Percentiles rank a stretch among this genome's conserved stretches.
These are phyloP conservation scores for Candida sanyaensis DNA, from an alignment of 1,139 yeast species.

Conservation along the genomic window DNA sequence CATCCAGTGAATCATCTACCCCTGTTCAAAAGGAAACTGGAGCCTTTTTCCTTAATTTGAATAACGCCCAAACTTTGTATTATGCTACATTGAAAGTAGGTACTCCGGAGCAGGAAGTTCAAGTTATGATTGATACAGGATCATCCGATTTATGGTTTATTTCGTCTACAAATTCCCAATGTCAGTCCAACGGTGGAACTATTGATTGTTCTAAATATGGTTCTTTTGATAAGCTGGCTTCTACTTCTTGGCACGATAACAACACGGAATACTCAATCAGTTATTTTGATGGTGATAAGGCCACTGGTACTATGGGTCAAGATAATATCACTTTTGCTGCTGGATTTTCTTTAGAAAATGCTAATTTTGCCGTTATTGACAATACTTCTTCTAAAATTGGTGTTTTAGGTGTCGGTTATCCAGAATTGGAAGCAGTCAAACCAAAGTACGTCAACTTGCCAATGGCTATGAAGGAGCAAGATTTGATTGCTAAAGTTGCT, in stretches of 20 bases:
- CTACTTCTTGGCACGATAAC: constrained; percentile 49
- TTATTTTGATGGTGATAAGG: constrained; percentile 35
- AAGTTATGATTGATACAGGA: constrained; percentile 43
- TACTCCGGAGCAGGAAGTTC: constrained; percentile 31
- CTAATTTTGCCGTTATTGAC: constrained; percentile 54
- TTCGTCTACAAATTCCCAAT: constrained; percentile 8
- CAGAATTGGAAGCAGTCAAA: constrained; percentile 18
- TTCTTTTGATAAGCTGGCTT: constrained; percentile 47
- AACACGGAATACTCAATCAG: constrained; percentile 35
- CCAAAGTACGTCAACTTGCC: constrained; percentile 47
- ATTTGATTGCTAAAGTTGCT: constrained; percentile 47
- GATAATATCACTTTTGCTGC: constrained; percentile 41
- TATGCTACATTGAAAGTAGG: constrained; percentile 34
- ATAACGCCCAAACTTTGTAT: constrained; percentile 21
- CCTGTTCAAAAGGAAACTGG: constrained; percentile 7
- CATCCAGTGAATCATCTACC: not conserved
- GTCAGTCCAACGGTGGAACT: constrained; percentile 14
- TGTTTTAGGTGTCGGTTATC: constrained; percentile 47
- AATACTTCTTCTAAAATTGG: constrained; percentile 43
- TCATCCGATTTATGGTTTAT: constrained; percentile 47
- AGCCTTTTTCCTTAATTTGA: constrained; percentile 10
- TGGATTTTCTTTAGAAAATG: constrained; percentile 44
- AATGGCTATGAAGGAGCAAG: constrained; percentile 49
- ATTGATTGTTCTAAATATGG: constrained; percentile 44
- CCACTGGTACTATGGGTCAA: constrained; percentile 54